Evolutionary conservation across 345 rosid species (phyloP), one percentile per base, ranked within the genome.

Genomic region (Zanthoxylum bungeanum): DNA sequence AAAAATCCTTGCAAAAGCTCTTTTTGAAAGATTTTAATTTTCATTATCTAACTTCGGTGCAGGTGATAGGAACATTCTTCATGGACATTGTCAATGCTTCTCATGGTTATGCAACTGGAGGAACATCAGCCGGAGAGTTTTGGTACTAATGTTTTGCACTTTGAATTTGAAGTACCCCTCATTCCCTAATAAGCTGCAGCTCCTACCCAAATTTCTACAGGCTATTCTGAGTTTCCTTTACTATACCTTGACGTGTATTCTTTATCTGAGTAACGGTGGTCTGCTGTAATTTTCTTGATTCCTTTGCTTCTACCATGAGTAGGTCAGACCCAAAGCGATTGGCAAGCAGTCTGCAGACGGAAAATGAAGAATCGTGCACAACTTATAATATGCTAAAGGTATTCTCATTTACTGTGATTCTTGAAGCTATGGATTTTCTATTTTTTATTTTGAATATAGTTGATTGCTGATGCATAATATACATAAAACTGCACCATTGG

Each of bases 331-430:
- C 99, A 46, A 89, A 89, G 88, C 86, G 98, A 50, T 60, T 95
- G 76, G 97, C 96, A 11, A 71, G 72, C 70, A 77, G 92, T 17
- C 75, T 91, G 61, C 64, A 67, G 39, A 63, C 86, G 0, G 97
- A 95, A 76, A 92, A 86, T 70, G 98, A 95, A 74, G 99, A 95
- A 80, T 95, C 96, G 10, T 91, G 99, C 77, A 85, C 99, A 12
- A 95, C 98, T 60, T 91, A 92, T 76, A 95, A 95, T 83, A 92
- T 92, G 99, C 85, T 95, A 66, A 90, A 95, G 95, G 97, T 89
- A 77, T 57, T 9, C 9, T 56, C 25, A 1, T 68, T 37, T 16
- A 11, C 71, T 24, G 60, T 4, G 33, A 30, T n/a, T 56, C 60
- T 39, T 62, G 60, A 37, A 27, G 62, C 52, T 34, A 65, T 9